phyloP scores from a whole-genome alignment of 1,139 yeast species.

The Candida albicans region DNA sequence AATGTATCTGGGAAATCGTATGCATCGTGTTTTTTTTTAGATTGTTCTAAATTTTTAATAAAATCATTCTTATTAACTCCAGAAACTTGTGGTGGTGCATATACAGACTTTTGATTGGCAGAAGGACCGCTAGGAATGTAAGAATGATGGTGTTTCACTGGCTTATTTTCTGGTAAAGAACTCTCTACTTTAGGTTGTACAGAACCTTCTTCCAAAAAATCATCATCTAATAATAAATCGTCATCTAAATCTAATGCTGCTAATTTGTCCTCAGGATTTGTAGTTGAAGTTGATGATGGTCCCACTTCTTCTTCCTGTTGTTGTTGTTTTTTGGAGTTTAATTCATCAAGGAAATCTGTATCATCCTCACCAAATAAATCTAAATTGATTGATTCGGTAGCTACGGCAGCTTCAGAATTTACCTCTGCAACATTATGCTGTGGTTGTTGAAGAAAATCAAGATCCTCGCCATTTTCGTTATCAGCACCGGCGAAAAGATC shows the following conservation, averaged over 20 bases:
- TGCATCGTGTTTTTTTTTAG: slow-evolving; percentile 65
- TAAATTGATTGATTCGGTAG: not conserved
- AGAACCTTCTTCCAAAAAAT: slow-evolving; percentile 13
- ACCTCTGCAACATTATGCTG: not conserved
- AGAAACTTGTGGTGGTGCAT: slow-evolving; percentile 3
- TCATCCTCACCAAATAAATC: slow-evolving; percentile 8
- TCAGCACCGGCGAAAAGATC: not conserved
- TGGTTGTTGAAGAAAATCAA: slow-evolving; percentile 3
- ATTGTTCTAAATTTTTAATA: slow-evolving; percentile 34
- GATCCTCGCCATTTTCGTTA: not conserved
- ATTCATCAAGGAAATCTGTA: slow-evolving; percentile 5
- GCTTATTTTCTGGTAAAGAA: slow-evolving; percentile 4
- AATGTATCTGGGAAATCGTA: slow-evolving; percentile 76
- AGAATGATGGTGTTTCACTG: slow-evolving; percentile 4
- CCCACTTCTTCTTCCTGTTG: not conserved
- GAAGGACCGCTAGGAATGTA: slow-evolving; percentile 8
- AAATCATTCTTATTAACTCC: slow-evolving; percentile 10
- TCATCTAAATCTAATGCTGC: slow-evolving; percentile 18
- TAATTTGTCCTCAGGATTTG: slow-evolving; percentile 8
- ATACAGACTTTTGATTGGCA: not conserved
- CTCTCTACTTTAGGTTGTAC: not conserved
- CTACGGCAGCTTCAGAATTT: not conserved
- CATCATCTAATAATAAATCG: slow-evolving; percentile 18
- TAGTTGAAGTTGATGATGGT: not conserved
- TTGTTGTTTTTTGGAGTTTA: not conserved